Percentiles rank a stretch among this genome's conserved stretches.
These are phyloP conservation scores for Alnus rubra DNA, from an alignment of 306 rosid genomes.

Conservation along the genomic window DNA sequence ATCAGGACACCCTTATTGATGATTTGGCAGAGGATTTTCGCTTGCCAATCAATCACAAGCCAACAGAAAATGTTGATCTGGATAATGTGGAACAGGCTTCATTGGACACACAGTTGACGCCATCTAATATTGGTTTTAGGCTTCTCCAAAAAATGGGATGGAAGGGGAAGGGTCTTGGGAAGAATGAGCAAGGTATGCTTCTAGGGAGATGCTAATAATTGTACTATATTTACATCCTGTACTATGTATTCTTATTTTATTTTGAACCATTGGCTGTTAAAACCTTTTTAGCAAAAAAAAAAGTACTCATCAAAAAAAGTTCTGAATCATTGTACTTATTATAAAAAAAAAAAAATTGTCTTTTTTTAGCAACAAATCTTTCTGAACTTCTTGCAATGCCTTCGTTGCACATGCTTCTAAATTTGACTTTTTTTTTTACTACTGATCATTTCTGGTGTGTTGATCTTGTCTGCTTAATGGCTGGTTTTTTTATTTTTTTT, in stretches of 20 bases:
- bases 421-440: background rate
- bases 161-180: slow-evolving; percentile 99
- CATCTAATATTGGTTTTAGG: slow-evolving; percentile 89
- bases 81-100: slow-evolving; percentile 98
- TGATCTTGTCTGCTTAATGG: background rate
- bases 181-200: slow-evolving; percentile 88
- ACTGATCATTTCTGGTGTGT: background rate
- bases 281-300: background rate
- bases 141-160: slow-evolving; percentile 99
- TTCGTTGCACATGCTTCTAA: background rate
- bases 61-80: slow-evolving; percentile 91
- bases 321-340: no score
- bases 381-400: background rate
- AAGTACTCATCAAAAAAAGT: no score
- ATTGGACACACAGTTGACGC: slow-evolving; percentile 69
- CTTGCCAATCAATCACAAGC: slow-evolving; percentile 85
- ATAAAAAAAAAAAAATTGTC: background rate
- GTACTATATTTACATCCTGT: background rate
- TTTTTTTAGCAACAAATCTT: background rate
- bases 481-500: background rate
- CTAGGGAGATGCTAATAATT: background rate
- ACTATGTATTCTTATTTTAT: background rate
- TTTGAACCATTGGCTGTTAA: background rate
- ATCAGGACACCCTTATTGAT: slow-evolving; percentile 52
- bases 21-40: slow-evolving; percentile 75